A percentile compares a stretch with the other conserved stretches of the same genome.
phyloP scores from a whole-genome alignment of 1,284 basidiomycete species.

The Sphagnurus paluster region DNA sequence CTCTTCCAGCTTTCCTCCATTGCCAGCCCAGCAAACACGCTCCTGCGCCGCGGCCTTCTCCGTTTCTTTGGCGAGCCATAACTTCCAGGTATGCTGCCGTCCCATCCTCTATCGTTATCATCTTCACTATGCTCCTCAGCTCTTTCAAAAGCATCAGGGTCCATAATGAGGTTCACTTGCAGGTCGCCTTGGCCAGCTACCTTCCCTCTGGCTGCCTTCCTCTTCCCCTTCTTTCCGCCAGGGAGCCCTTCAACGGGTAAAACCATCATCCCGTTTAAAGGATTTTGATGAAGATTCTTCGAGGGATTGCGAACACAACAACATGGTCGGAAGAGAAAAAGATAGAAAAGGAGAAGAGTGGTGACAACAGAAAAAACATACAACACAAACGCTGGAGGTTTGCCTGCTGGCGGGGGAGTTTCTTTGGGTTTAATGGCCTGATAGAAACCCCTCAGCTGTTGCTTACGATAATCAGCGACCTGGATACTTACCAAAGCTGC shows the following conservation, averaged over 20 bases:
- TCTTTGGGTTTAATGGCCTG: constrained; percentile 58
- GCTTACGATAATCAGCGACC: neutral
- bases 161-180: constrained; percentile 72
- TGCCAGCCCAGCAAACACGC: constrained; percentile 59
- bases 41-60: constrained; percentile 39
- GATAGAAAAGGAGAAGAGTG: constrained; percentile 48
- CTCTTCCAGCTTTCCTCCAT: constrained; percentile 64
- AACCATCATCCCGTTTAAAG: constrained; percentile 60
- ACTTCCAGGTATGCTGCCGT: constrained; percentile 25
- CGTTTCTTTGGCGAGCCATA: constrained; percentile 21
- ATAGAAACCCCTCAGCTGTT: constrained; percentile 13
- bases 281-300: constrained; percentile 26
- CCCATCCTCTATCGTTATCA: constrained; percentile 23
- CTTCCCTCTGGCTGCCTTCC: constrained; percentile 34
- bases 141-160: constrained; percentile 56
- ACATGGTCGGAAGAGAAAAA: constrained; percentile 60
- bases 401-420: constrained; percentile 56
- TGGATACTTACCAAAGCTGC: constrained; percentile 47
- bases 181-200: constrained; percentile 40
- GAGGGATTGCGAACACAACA: constrained; percentile 39
- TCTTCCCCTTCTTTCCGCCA: constrained; percentile 31
- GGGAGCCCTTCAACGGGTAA: constrained; percentile 55
- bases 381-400: constrained; percentile 54
- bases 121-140: constrained; percentile 16
- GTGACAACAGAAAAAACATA: constrained; percentile 58